phyloP scores from a whole-genome alignment of 2,329 filamentous ascomycete genomes.

The Xylaria sp. region DNA sequence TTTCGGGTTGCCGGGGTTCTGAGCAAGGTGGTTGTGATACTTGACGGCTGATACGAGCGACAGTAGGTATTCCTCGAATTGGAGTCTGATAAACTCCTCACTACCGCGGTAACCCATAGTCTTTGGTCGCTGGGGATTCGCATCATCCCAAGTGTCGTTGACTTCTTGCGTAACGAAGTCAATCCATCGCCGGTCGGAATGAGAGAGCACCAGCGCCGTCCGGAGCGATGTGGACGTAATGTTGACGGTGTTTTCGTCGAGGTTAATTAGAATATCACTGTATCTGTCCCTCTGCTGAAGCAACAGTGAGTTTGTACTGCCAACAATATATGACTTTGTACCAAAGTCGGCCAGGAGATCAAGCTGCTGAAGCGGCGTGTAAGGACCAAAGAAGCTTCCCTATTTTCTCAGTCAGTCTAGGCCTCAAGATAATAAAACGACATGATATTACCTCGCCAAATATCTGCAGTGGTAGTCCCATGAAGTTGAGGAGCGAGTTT shows the following conservation, averaged over 20 bases:
- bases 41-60: slow-evolving; percentile 84
- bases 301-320: slow-evolving; percentile 90
- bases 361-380: slow-evolving; percentile 92
- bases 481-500: slow-evolving; percentile 81
- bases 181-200: slow-evolving; percentile 90
- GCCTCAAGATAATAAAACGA: not conserved
- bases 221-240: slow-evolving; percentile 77
- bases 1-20: slow-evolving; percentile 52
- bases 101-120: slow-evolving; percentile 92
- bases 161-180: slow-evolving; percentile 91
- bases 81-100: slow-evolving; percentile 93
- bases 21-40: slow-evolving; percentile 67
- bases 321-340: slow-evolving; percentile 95
- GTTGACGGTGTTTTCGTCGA: slow-evolving; percentile 82
- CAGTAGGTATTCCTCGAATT: slow-evolving; percentile 95
- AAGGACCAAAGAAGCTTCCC: slow-evolving; percentile 92
- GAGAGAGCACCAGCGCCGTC: slow-evolving; percentile 69
- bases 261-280: slow-evolving; percentile 91
- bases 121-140: slow-evolving; percentile 82
- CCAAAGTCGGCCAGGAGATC: slow-evolving; percentile 89
- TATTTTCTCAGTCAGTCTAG: slow-evolving; percentile 32
- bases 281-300: slow-evolving; percentile 93
- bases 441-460: slow-evolving; percentile 68
- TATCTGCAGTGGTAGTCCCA: slow-evolving; percentile 90
- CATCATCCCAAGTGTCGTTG: slow-evolving; percentile 93